Percentiles rank a stretch among this genome's conserved stretches.
Conservation (phyloP, 805 yeast genomes). For the Candida ovalis region DNA sequence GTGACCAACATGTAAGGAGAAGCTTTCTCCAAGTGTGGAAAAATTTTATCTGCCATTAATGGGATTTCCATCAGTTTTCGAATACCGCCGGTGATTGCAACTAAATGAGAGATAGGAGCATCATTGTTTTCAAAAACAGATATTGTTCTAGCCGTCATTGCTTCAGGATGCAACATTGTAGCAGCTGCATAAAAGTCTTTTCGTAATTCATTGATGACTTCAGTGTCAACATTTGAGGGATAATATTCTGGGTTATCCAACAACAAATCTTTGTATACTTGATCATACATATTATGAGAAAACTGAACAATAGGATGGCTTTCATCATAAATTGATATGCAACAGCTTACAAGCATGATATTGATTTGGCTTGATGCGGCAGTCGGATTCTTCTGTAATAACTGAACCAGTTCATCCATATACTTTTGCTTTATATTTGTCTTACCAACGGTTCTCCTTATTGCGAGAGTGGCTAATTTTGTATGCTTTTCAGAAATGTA, state of each 20-base stretch:
- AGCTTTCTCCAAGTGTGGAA: slow-evolving; percentile 16
- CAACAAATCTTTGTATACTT: slow-evolving; percentile 25
- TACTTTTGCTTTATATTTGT: slow-evolving; percentile 24
- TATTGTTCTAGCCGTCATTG: slow-evolving; percentile 11
- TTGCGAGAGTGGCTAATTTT: slow-evolving; percentile 19
- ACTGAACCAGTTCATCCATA: slow-evolving; percentile 20
- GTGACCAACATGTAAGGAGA: slow-evolving; percentile 19
- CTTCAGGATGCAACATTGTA: slow-evolving; percentile 18
- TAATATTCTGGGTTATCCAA: slow-evolving; percentile 26
- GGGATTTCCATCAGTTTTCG: slow-evolving; percentile 21
- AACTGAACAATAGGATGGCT: slow-evolving; percentile 28
- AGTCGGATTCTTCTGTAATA: slow-evolving; percentile 21
- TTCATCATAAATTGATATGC: slow-evolving; percentile 24
- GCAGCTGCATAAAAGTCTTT: slow-evolving; percentile 25
- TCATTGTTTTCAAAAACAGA: slow-evolving; percentile 15
- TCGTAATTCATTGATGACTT: slow-evolving; percentile 19
- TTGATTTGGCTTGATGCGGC: slow-evolving; percentile 30
- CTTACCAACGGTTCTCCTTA: slow-evolving; percentile 24
- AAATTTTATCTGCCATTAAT: slow-evolving; percentile 13
- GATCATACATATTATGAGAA: slow-evolving; percentile 21
- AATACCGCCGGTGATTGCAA: slow-evolving; percentile 24
- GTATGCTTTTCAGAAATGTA: slow-evolving; percentile 20
- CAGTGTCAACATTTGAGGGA: slow-evolving; percentile 17
- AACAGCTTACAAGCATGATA: slow-evolving; percentile 32
- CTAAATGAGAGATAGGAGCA: slow-evolving; percentile 12